These are phyloP conservation scores for Annona cherimola DNA, from an alignment of 164 flowering plant species.

Conservation along the genomic window DNA sequence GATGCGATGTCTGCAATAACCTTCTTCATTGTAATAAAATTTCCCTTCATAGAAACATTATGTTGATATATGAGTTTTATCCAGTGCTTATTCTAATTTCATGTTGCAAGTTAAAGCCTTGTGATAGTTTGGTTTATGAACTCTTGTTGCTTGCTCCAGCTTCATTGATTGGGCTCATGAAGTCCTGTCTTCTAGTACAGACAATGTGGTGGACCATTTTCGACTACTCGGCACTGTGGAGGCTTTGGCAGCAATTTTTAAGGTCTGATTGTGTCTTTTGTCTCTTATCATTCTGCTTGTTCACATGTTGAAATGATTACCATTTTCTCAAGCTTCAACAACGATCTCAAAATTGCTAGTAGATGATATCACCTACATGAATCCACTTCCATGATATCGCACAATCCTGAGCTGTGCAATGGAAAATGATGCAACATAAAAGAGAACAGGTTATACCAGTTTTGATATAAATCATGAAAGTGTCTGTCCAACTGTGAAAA, in stretches of 20 bases:
- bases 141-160: slow-evolving; percentile 30
- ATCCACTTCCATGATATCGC: too few relatives aligned
- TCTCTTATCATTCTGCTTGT: neutral
- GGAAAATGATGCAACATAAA: neutral
- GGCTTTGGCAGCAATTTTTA: slow-evolving; percentile 83
- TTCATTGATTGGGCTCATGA: slow-evolving; percentile 87
- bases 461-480: neutral
- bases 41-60: neutral
- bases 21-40: neutral
- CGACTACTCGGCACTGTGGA: slow-evolving; percentile 77
- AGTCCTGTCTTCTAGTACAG: slow-evolving; percentile 47
- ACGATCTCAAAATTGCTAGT: too few relatives aligned
- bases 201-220: slow-evolving; percentile 54
- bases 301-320: neutral
- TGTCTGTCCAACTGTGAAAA: neutral
- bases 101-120: neutral
- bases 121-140: slow-evolving; percentile 7
- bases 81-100: neutral
- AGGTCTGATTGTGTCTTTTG: slow-evolving; percentile 37
- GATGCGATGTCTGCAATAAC: neutral
- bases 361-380: too few relatives aligned
- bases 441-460: neutral
- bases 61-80: neutral
- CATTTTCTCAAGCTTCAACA: too few relatives aligned
- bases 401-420: neutral